Base-by-base conservation (phyloP, 1,284 basidiomycete genomes). In the Quambalaria eucalypti region DNA sequence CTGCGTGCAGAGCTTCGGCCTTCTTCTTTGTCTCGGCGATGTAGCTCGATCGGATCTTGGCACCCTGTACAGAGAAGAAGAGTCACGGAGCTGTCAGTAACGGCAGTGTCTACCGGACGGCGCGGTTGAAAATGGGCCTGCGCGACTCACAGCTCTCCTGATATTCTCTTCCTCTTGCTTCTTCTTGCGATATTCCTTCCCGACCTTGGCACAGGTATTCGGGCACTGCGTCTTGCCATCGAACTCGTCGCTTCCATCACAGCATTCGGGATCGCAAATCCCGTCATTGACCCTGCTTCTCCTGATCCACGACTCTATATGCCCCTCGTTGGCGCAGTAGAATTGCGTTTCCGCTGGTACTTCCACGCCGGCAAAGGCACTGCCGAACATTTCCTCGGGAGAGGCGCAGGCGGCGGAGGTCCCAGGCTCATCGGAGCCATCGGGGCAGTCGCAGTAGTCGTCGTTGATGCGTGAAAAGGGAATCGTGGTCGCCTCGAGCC, bases 171-270 rank as follows among this genome's bases (percentile, higher is more conserved):
- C 84, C 16, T 83, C 85, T 46, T 86, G 85, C 30, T 78, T 76
- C 66, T 83, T 81, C 72, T 82, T 82, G 58, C 84, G 79, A 76
- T 88, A 83, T 46, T 76, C 83, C 57, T 83, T 82, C 1, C 90
- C 89, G 36, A 88, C 80, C 68, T 87, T 82, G 48, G 81, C 81
- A 73, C 93, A 99, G 4, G 78, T 78, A 74, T 97, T 85, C 21
- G 82, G 80, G 73, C 93, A 99, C 10, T 85, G 79, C 4, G 65
- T 52, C 50, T 76, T 74, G 47, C 68, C 66, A 31, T 71, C 68
- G 4, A 78, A 79, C 77, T 99, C 93, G 75, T 99, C 93, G 0
- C 89, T 89, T n/a, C 95, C 95, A 71, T 99, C 93, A 74, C 93
- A 98, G 74, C 95, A 99, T 71, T 91, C 85, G 2, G 83, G 82